Evolutionary conservation across 2,329 filamentous ascomycete genomes (phyloP).

Genomic region (Pleoardoris graminearum): DNA sequence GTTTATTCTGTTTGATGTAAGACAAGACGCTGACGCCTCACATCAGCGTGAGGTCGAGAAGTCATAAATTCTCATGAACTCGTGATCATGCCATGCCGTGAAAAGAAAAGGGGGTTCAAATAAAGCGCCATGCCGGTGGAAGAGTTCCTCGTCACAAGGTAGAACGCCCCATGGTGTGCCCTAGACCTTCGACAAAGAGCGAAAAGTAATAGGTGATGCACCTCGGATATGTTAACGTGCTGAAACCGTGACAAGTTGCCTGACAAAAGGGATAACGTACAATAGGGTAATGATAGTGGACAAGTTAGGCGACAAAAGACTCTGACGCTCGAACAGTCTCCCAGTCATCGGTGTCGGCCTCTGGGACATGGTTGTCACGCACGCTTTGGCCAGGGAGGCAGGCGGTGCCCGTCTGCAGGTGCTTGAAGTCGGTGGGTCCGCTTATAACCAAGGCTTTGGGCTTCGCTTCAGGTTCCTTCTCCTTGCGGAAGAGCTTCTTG

Average conservation of each 20-base stretch:
- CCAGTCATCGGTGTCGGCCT: background rate
- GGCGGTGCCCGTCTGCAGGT: conserved; percentile 9
- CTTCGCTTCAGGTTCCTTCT: background rate
- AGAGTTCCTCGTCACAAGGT: too few relatives aligned
- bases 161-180: background rate
- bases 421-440: conserved; percentile 16
- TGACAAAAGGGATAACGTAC: background rate
- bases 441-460: conserved; percentile 13
- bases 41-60: background rate
- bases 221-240: background rate
- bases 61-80: too few relatives aligned
- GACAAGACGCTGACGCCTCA: background rate
- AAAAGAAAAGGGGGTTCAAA: background rate
- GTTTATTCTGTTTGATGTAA: background rate
- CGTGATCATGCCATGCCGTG: background rate
- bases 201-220: too few relatives aligned
- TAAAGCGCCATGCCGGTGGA: too few relatives aligned
- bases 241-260: background rate
- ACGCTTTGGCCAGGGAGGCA: background rate
- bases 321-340: background rate
- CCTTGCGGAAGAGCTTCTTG: conserved; percentile 9
- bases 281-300: background rate
- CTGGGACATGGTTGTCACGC: background rate
- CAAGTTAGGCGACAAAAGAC: background rate
- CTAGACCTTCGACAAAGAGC: too few relatives aligned